Evolutionary conservation across 805 yeast species (phyloP), one percentile per base, ranked within the genome.

Genomic region (Ogataea naganishii): DNA sequence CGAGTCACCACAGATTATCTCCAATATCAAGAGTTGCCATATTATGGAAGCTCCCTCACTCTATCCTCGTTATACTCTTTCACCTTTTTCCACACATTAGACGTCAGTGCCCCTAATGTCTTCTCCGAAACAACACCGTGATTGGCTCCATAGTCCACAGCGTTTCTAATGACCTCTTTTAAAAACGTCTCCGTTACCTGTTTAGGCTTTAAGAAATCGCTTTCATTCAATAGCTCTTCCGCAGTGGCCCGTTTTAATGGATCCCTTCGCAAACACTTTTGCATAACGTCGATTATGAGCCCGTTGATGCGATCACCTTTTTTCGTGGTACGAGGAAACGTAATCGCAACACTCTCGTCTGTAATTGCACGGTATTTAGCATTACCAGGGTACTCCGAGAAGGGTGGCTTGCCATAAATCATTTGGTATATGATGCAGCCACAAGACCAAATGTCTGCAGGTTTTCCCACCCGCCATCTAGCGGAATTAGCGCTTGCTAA

Each of bases 401-500:
- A 88, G 1, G 98, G 98, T 2, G 96, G 89, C 37, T 69, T 69
- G 0, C 96, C 96, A 45, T 92, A 94, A 7, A 88, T 71, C 95
- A 92, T 85, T 53, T 92, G 97, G 55, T 86, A 89, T 1, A 92
- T 63, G 3, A 92, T 89, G 52, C 97, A 86, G 1, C 98, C 98
- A 56, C 95, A 82, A 14, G 97, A 86, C 98, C 98, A 92, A 11
- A 92, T 77, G 58, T 92, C 98, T 2, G 96, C 81, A 0, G 97
- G 95, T 44, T 78, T 80, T 1, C 97, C 96, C 8, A 88, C 94
- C 52, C 74, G 82, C 89, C 79, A 59, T 21, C 72, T 56, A 34
- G 58, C 33, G 47, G 36, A 26, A 17, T 36, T 39, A 8, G 33
- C 14, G 24, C 35, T 31, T 24, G 40, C 72, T n/a, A n/a, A 65